phyloP scores from a whole-genome alignment of 2,329 filamentous ascomycete species.

The Trichoderma citrinoviride region DNA sequence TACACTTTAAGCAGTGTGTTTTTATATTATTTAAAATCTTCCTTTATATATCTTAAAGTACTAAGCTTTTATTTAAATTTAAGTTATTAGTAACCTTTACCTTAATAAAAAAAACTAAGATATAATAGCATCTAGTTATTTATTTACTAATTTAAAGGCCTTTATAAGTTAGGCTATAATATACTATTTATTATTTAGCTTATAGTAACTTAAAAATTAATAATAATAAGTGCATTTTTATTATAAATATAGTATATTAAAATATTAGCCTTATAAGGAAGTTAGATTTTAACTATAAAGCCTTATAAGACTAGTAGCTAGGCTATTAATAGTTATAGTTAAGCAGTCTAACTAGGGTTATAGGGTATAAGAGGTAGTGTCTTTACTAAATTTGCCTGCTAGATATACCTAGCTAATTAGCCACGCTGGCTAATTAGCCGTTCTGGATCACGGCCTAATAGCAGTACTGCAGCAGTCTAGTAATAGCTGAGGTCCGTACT shows the following conservation, averaged over 20 bases:
- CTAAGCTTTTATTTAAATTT: not conserved
- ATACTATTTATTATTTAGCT: not conserved
- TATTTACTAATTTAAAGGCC: not conserved
- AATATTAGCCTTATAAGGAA: not conserved
- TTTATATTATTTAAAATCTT: not conserved
- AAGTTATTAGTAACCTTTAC: not conserved
- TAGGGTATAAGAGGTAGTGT: not conserved
- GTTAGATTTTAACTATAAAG: not conserved
- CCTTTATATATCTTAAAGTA: not conserved
- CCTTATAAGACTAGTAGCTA: not conserved
- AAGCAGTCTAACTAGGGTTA: not conserved
- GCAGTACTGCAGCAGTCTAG: too few species aligned
- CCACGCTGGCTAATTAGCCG: too few species aligned
- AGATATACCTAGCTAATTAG: too few species aligned
- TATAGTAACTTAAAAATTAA: not conserved
- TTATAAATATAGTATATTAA: not conserved
- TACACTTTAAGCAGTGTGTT: not conserved
- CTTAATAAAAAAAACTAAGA: not conserved
- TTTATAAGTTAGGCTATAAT: not conserved
- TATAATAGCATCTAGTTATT: not conserved
- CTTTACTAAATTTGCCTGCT: not conserved
- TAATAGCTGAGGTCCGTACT: too few species aligned
- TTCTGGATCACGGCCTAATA: too few species aligned
- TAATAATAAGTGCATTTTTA: not conserved
- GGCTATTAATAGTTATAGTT: not conserved